Percentiles rank a stretch among this genome's conserved stretches.
phyloP scores from a whole-genome alignment of 2,329 filamentous ascomycete genomes.

The Monilinia polystroma region DNA sequence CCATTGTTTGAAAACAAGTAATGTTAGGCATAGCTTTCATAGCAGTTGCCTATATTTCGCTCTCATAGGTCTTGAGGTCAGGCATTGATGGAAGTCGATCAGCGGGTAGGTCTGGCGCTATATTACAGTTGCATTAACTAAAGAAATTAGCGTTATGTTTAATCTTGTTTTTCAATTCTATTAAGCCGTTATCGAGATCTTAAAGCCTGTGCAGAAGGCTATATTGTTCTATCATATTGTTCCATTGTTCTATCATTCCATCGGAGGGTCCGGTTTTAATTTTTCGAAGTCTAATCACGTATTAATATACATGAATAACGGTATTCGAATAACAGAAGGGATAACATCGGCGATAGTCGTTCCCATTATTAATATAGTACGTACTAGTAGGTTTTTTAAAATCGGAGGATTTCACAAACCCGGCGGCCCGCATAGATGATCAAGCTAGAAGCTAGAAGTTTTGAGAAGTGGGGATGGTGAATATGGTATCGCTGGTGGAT shows the following conservation, averaged over 20 bases:
- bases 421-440: conserved; percentile 4
- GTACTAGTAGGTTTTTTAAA: background rate
- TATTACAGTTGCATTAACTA: conserved; percentile 1
- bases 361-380: background rate
- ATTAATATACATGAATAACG: background rate
- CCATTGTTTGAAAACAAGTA: background rate
- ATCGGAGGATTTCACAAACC: background rate
- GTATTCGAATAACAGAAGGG: background rate
- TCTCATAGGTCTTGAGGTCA: background rate
- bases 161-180: conserved; percentile 3
- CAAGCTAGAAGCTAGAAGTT: conserved; percentile 6
- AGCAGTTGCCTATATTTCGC: background rate
- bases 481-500: background rate
- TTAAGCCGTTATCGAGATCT: conserved; percentile 6
- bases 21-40: background rate
- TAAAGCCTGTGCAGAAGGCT: background rate
- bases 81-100: conserved; percentile 12
- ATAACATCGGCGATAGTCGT: background rate
- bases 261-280: background rate
- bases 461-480: background rate
- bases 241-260: conserved; percentile 1
- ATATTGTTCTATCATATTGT: background rate
- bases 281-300: background rate
- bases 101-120: background rate
- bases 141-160: background rate